phyloP scores from a whole-genome alignment of 2,329 filamentous ascomycete genomes.

The Macrophomina pseudophaseolina region DNA sequence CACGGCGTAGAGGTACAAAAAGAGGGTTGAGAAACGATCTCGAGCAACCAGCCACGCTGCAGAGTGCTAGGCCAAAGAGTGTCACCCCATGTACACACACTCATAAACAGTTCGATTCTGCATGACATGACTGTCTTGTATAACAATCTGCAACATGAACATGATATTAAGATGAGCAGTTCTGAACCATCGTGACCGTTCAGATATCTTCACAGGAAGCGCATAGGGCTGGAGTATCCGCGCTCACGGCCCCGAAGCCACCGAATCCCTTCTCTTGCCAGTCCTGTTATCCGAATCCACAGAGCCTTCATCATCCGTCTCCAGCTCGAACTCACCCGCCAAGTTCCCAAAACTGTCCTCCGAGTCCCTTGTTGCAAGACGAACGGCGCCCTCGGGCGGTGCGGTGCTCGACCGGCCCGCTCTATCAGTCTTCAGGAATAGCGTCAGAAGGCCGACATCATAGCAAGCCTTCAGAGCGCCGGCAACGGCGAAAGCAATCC shows the following conservation, averaged over 20 bases:
- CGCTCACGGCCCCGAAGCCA: not conserved
- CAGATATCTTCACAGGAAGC: no score
- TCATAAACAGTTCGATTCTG: no score
- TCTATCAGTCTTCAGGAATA: slow-evolving; percentile 42
- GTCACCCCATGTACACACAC: no score
- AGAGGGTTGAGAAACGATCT: no score
- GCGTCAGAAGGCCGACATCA: slow-evolving; percentile 41
- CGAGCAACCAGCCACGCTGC: no score
- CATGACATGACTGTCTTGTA: no score
- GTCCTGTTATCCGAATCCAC: not conserved
- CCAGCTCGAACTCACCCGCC: slow-evolving; percentile 5
- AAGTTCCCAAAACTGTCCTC: not conserved
- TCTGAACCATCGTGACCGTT: no score
- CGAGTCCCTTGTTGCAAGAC: not conserved
- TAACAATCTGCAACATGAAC: no score
- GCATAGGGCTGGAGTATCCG: no score
- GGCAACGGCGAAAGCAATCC: slow-evolving; percentile 47
- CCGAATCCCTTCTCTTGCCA: not conserved
- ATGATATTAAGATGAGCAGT: no score
- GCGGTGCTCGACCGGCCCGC: not conserved
- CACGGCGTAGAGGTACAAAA: no score
- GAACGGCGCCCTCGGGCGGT: not conserved
- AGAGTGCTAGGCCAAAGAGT: no score
- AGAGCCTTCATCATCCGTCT: not conserved
- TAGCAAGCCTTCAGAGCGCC: slow-evolving; percentile 43